Conservation (phyloP, 129 eudicot species). For the Helichrysum umbraculigerum region DNA sequence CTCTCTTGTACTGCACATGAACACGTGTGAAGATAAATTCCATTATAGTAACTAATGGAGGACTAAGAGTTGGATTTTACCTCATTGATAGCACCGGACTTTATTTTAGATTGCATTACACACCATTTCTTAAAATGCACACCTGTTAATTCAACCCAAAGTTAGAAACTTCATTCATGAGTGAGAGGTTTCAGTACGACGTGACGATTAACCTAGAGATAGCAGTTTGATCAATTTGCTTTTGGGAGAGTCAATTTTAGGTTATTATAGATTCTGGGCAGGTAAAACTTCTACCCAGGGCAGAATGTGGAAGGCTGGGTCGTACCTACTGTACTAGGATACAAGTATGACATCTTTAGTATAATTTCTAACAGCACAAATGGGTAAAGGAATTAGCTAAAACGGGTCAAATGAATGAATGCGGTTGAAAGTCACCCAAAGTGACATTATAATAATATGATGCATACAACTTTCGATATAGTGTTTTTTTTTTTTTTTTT, state of each 20-base stretch:
- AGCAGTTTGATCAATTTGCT: neutral
- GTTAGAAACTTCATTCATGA: neutral
- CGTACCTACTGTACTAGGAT: neutral
- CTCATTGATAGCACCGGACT: constrained; percentile 73
- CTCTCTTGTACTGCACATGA: constrained; percentile 76
- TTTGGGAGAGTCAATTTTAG: neutral
- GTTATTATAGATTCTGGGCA: no score
- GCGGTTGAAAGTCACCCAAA: neutral
- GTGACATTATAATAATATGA: neutral
- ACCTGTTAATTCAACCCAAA: constrained; percentile 45
- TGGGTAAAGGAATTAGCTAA: neutral
- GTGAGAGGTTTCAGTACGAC: neutral
- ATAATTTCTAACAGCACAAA: neutral
- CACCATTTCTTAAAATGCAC: constrained; percentile 99
- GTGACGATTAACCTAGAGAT: neutral
- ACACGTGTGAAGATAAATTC: neutral
- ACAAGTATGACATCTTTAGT: neutral
- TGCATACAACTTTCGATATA: neutral
- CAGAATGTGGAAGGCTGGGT: no score
- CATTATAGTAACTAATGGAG: neutral
- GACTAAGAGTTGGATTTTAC: constrained; percentile 36
- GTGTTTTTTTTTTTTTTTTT: neutral
- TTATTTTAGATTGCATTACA: constrained; percentile 93
- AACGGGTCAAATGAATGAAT: neutral
- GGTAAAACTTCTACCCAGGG: no score